phyloP scores from a whole-genome alignment of 139 green algal genomes.

The Micractinium conductrix region DNA sequence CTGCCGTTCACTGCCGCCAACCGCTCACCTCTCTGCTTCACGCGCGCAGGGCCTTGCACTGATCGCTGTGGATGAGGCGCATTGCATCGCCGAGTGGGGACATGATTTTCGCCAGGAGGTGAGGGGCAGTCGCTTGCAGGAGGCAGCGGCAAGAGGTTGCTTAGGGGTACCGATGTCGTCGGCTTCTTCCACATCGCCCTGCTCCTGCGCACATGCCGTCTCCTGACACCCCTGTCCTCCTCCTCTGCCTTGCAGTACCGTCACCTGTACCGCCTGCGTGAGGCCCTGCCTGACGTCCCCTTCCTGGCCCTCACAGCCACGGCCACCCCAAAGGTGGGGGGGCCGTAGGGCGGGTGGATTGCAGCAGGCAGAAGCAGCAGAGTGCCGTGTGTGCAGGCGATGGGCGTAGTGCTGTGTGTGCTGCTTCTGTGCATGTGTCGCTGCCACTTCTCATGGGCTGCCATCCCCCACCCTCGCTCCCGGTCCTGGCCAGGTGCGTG shows the following conservation, averaged over 20 bases:
- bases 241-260: conserved; percentile 43
- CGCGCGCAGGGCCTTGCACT: conserved; percentile 46
- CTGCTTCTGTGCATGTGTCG: neutral
- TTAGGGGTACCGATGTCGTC: too few relatives aligned
- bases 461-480: neutral
- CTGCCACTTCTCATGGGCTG: neutral
- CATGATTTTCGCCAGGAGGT: conserved; percentile 59
- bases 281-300: conserved; percentile 56
- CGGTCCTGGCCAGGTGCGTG: conserved; percentile 24
- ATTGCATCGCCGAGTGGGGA: conserved; percentile 63
- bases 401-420: neutral
- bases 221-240: neutral
- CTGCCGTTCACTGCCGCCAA: neutral
- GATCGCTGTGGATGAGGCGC: conserved; percentile 71
- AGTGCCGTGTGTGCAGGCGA: neutral
- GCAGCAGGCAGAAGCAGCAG: neutral
- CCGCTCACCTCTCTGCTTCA: neutral
- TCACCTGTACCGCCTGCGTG: conserved; percentile 51
- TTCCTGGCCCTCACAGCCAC: conserved; percentile 58
- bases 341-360: too few relatives aligned
- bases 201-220: too few relatives aligned
- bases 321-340: conserved; percentile 29
- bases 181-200: too few relatives aligned
- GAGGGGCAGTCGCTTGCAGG: neutral
- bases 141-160: too few relatives aligned